phyloP scores from a whole-genome alignment of 345 rosid species.

The Bretschneidera sinensis region DNA sequence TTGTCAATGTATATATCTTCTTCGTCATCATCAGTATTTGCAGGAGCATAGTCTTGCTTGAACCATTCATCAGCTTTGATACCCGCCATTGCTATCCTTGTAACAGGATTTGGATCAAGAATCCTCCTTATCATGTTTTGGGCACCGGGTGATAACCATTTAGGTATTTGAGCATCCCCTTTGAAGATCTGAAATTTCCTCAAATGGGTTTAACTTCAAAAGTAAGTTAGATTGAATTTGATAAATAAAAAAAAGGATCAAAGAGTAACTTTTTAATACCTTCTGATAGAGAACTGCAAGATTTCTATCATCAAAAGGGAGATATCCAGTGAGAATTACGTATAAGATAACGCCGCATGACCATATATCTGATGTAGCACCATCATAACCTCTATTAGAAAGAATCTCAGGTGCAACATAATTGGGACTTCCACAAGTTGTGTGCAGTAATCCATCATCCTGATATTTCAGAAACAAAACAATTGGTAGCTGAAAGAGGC shows the following conservation, averaged over 20 bases:
- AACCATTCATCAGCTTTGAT: conserved; percentile 83
- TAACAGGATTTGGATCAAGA: conserved; percentile 77
- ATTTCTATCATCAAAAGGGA: conserved; percentile 95
- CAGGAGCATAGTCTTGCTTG: conserved; percentile 53
- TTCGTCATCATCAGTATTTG: conserved; percentile 59
- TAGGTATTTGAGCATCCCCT: conserved; percentile 79
- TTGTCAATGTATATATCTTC: conserved; percentile 48
- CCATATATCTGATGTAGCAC: conserved; percentile 90
- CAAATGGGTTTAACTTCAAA: neutral
- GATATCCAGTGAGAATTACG: conserved; percentile 77
- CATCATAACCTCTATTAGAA: conserved; percentile 80
- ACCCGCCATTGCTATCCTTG: conserved; percentile 54
- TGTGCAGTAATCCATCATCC: conserved; percentile 91
- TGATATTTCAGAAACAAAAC: conserved; percentile 17
- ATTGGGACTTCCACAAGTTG: conserved; percentile 99
- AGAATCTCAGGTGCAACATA: conserved; percentile 96
- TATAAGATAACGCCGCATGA: conserved; percentile 90
- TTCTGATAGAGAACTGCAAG: conserved; percentile 90
- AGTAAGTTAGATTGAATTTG: neutral
- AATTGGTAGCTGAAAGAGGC: conserved; percentile 7
- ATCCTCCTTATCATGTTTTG: conserved; percentile 63
- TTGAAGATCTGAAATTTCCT: conserved; percentile 61
- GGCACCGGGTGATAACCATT: conserved; percentile 79
- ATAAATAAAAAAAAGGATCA: neutral
- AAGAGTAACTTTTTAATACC: conserved; percentile 35